Base-by-base conservation (phyloP, 2,329 filamentous ascomycete species). In the Metarhizium humberi region DNA sequence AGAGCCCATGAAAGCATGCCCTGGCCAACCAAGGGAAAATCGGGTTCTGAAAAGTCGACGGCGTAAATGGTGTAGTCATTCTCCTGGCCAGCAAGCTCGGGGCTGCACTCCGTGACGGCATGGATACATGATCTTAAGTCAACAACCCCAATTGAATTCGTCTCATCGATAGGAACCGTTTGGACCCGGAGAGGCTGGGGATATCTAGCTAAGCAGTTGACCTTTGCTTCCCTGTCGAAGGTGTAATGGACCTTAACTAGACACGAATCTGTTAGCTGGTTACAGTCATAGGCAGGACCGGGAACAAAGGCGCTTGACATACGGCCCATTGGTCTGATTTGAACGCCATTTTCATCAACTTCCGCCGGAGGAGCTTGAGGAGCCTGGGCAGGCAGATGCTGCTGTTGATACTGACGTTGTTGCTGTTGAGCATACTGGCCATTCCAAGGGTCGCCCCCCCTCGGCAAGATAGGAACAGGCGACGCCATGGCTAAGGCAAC, bases 201-300 rank as follows among this genome's bases (percentile, higher is more conserved):
- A 77, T 90, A 87, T 64, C 92, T 83, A 57, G 92, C 92, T 51
- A 99, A 79, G 71, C 91, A 96, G 67, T 92, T 92, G 60, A 90
- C 86, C 72, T 91, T 91, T 73, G 84, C 87, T 62, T 92, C 86
- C 67, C 86, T 85, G 70, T 97, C 92, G 73, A 97, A 96, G 36
- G 91, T 96, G 73, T 97, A 99, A 58, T 95, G 85, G 51, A 97
- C 88, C 78, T 97, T 97, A 71, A 97, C 92, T 95, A 71, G 10
- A 13, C 46, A 61, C 42, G 46, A 51, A 45, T 14, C 46, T 48
- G 62, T 64, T 60, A 63, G 64, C 56, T 25, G 61, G 50, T 13
- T 18, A 53, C 6, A 51, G 42, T 55, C 18, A 52, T 11, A 52
- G 20, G 38, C 49, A 51, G 42, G 52, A 52, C 52, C 29, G 56